Percentiles rank a stretch among this genome's conserved stretches.
These are phyloP conservation scores for Neurospora sp. DNA, from an alignment of 495 filamentous ascomycete genomes.

Conservation along the genomic window DNA sequence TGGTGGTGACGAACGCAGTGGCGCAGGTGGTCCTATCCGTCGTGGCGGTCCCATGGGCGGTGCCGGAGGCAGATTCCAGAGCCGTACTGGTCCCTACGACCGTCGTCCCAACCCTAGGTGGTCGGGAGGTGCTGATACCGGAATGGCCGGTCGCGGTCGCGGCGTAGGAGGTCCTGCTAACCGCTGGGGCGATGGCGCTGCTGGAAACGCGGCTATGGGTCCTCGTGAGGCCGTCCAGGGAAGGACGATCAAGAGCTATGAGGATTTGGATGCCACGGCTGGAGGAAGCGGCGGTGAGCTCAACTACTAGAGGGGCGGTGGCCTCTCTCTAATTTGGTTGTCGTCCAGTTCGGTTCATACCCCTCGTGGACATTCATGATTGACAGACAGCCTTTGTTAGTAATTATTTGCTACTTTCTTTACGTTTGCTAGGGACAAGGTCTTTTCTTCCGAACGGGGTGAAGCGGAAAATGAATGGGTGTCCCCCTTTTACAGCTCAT, in stretches of 20 bases:
- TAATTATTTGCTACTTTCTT: neutral
- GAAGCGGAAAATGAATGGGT: neutral
- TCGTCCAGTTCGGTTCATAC: neutral
- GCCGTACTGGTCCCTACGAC: constrained; percentile 39
- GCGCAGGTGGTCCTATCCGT: constrained; percentile 32
- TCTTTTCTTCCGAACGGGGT: neutral
- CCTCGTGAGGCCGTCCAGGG: constrained; percentile 83
- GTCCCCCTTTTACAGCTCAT: neutral
- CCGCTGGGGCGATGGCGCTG: constrained; percentile 53
- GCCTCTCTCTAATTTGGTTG: neutral
- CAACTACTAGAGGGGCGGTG: constrained; percentile 39
- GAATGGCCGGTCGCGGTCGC: constrained; percentile 26
- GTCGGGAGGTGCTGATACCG: constrained; percentile 15
- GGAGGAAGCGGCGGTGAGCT: constrained; percentile 49
- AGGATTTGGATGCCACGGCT: constrained; percentile 79
- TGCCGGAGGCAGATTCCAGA: constrained; percentile 31
- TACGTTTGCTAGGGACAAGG: neutral
- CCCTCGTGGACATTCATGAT: neutral
- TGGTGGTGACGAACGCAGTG: constrained; percentile 34
- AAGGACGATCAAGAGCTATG: constrained; percentile 87
- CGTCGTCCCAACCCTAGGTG: constrained; percentile 36
- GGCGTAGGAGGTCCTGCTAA: constrained; percentile 42
- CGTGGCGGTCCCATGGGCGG: constrained; percentile 31
- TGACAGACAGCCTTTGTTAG: neutral
- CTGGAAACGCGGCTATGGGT: constrained; percentile 59